Base-by-base conservation (phyloP, 1,139 yeast genomes). In the Pneumocystis oryctolagi region DNA sequence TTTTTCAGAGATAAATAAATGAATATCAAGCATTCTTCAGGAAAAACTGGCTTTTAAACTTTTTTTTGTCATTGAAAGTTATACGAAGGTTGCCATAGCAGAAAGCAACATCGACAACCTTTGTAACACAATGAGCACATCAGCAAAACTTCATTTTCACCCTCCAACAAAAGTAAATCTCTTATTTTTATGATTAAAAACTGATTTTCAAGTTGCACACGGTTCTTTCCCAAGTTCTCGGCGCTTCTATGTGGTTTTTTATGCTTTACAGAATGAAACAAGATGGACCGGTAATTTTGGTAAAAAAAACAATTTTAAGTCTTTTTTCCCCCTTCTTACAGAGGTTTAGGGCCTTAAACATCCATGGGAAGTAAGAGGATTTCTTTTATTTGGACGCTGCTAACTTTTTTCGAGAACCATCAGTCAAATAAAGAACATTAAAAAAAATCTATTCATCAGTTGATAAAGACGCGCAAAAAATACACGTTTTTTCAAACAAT, bases 241-340 rank as follows among this genome's bases (percentile, higher is more conserved):
- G 95, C 8, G 94, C 90, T 60, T 80, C 89, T 66, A 84, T 86
- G 90, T 86, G 92, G 89, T 87, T 86, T 74, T 87, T 88, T 85
- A 81, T 87, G 67, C 80, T 87, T 73, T 86, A 85, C 79, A 78
- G 95, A 73, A 77, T 86, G 61, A 84, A 85, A 60, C 66, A 71
- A 73, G 78, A 75, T 60, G 77, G 75, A 63, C 76, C 77, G 12
- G 76, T 75, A 39, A 67, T 75, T 64, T 68, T 75, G 28, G 67
- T 63, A 62, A 47, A 25, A 12, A 9, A 3, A 1, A 3, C n/a
- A n/a, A 2, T 2, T 2, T 47, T 25, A 25, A 9, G 2, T 25
- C 6, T 3, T 14, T 1, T 47, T 47, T 8, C 12, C 2, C 4
- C 5, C 8, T 25, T 47, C n/a, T 47, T 25, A 47, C n/a, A 47